phyloP scores from a whole-genome alignment of 1,139 yeast species.

The Lizanozyma gosingica region DNA sequence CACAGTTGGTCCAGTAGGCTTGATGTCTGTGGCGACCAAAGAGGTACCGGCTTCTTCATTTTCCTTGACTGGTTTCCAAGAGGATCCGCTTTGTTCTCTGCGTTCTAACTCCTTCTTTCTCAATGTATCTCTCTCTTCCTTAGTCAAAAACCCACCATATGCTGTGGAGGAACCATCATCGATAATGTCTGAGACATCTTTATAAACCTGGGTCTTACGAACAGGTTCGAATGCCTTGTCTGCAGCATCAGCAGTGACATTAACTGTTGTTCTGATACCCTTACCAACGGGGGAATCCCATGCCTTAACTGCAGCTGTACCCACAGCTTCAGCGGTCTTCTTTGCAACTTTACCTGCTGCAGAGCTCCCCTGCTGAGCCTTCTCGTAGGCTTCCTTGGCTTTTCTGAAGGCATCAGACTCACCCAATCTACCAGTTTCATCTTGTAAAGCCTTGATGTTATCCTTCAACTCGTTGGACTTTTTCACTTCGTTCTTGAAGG shows the following conservation, averaged over 20 bases:
- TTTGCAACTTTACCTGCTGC: slow-evolving; percentile 79
- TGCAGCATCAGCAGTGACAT: slow-evolving; percentile 69
- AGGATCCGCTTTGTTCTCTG: slow-evolving; percentile 42
- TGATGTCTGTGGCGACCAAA: slow-evolving; percentile 74
- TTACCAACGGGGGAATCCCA: slow-evolving; percentile 96
- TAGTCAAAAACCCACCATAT: slow-evolving; percentile 88
- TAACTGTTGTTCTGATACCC: slow-evolving; percentile 76
- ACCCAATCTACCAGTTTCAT: slow-evolving; percentile 91
- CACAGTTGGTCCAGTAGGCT: slow-evolving; percentile 62
- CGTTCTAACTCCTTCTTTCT: slow-evolving; percentile 56
- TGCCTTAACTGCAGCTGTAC: slow-evolving; percentile 80
- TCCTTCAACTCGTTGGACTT: slow-evolving; percentile 86
- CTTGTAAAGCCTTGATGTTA: slow-evolving; percentile 89
- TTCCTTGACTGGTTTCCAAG: slow-evolving; percentile 60
- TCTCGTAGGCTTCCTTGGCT: slow-evolving; percentile 88
- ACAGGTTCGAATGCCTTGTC: slow-evolving; percentile 93
- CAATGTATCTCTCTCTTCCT: slow-evolving; percentile 71
- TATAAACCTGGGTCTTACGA: slow-evolving; percentile 80
- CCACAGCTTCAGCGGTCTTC: slow-evolving; percentile 92
- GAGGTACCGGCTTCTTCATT: slow-evolving; percentile 84
- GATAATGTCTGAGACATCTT: slow-evolving; percentile 80
- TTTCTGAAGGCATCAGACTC: slow-evolving; percentile 90
- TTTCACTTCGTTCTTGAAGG: slow-evolving; percentile 85
- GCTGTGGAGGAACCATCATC: slow-evolving; percentile 85
- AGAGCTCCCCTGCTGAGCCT: slow-evolving; percentile 71